A percentile compares a stretch with the other conserved stretches of the same genome.
phyloP scores from a whole-genome alignment of 2,329 filamentous ascomycete species.

The Cladosporium sp. region DNA sequence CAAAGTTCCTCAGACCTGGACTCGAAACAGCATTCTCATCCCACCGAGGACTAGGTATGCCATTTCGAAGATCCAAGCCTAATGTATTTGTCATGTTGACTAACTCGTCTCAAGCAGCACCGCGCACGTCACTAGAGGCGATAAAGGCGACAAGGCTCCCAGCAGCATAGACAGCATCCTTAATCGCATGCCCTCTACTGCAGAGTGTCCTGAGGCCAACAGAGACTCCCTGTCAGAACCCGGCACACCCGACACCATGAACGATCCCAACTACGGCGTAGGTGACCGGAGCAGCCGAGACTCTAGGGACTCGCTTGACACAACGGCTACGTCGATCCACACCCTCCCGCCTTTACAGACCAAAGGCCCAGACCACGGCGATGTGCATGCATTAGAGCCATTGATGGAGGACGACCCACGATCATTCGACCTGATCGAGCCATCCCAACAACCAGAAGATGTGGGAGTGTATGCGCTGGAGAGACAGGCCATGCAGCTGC shows the following conservation, averaged over 20 bases:
- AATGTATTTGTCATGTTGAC: background rate
- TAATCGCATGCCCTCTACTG: constrained; percentile 3
- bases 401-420: constrained; percentile 50
- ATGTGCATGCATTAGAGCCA: constrained; percentile 42
- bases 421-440: constrained; percentile 51
- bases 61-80: background rate
- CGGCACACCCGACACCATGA: constrained; percentile 15
- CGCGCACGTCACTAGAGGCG: background rate
- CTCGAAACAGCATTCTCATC: background rate
- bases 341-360: constrained; percentile 42
- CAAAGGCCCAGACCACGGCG: constrained; percentile 36
- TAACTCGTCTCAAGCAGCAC: background rate
- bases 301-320: constrained; percentile 34
- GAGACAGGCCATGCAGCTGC: constrained; percentile 59
- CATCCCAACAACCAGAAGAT: constrained; percentile 25
- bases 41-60: constrained; percentile 1
- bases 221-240: constrained; percentile 11
- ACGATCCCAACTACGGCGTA: constrained; percentile 17
- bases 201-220: background rate
- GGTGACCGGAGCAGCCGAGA: constrained; percentile 32
- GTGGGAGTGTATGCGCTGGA: constrained; percentile 55
- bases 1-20: constrained; percentile 2
- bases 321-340: constrained; percentile 32
- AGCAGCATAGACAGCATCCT: constrained; percentile 7
- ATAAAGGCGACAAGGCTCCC: background rate